A percentile compares a stretch with the other conserved stretches of the same genome.
phyloP scores from a whole-genome alignment of 129 eudicot genomes.

The Centrapalus pauciflorus region DNA sequence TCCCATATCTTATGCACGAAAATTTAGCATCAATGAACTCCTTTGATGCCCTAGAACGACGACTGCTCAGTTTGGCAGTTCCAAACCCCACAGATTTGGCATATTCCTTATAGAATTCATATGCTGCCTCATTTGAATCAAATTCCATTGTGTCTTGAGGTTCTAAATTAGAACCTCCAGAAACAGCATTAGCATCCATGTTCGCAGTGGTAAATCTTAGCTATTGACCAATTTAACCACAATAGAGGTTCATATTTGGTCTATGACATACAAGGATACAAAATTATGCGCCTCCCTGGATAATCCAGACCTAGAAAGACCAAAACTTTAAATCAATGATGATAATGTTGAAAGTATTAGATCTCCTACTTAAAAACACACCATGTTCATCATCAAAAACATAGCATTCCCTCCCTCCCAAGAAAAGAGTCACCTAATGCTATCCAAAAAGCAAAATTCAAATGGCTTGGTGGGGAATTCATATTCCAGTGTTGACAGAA shows the following conservation, averaged over 20 bases:
- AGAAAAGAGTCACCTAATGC: neutral
- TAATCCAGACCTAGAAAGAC: constrained; percentile 2
- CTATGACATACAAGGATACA: neutral
- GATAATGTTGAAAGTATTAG: neutral
- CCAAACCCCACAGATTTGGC: constrained; percentile 91
- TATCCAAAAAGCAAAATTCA: neutral
- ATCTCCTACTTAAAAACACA: constrained; percentile 5
- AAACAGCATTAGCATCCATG: constrained; percentile 42
- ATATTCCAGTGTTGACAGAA: too few species aligned
- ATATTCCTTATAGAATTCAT: constrained; percentile 72
- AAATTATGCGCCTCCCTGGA: neutral
- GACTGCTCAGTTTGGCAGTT: constrained; percentile 88
- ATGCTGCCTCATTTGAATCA: constrained; percentile 82
- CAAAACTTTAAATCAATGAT: neutral
- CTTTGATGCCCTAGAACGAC: constrained; percentile 83
- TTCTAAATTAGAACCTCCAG: constrained; percentile 33
- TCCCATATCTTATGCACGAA: constrained; percentile 90
- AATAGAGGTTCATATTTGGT: constrained; percentile 16
- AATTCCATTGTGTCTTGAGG: constrained; percentile 63
- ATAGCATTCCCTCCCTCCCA: neutral
- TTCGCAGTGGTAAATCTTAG: neutral
- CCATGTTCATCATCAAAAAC: neutral
- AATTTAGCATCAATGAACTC: constrained; percentile 95
- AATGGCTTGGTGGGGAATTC: too few species aligned
- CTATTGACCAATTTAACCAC: constrained; percentile 5